These are phyloP conservation scores for Hericium coralloides DNA, from an alignment of 768 basidiomycete species.

Conservation along the genomic window DNA sequence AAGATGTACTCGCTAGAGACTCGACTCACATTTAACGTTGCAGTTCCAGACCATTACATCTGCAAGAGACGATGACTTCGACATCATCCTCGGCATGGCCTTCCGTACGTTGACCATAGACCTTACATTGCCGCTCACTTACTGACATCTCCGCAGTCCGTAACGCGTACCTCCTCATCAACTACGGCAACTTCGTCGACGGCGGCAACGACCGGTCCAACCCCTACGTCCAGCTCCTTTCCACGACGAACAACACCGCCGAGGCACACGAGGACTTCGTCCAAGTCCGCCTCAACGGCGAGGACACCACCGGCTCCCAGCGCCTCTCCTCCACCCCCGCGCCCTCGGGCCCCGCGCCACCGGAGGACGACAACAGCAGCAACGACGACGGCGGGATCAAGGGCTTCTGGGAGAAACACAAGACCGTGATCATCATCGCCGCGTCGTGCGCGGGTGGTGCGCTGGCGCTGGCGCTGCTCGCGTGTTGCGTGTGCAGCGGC, in stretches of 20 bases:
- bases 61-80: constrained; percentile 39
- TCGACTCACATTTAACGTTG: background rate
- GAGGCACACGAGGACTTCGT: constrained; percentile 21
- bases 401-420: constrained; percentile 22
- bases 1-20: background rate
- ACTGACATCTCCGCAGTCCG: constrained; percentile 34
- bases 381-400: constrained; percentile 27
- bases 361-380: constrained; percentile 60
- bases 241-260: constrained; percentile 39
- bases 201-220: constrained; percentile 26
- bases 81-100: constrained; percentile 66
- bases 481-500: constrained; percentile 35
- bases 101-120: constrained; percentile 39
- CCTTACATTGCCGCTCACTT: background rate
- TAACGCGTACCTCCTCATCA: constrained; percentile 54
- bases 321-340: constrained; percentile 49
- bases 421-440: constrained; percentile 58
- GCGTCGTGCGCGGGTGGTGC: constrained; percentile 60
- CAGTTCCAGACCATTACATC: constrained; percentile 62
- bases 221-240: constrained; percentile 58
- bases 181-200: constrained; percentile 59
- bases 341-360: constrained; percentile 48
- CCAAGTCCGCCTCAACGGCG: background rate
- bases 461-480: constrained; percentile 41
- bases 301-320: background rate